These are phyloP conservation scores for Alternaria burnsii DNA, from an alignment of 2,329 filamentous ascomycete species.

Conservation along the genomic window DNA sequence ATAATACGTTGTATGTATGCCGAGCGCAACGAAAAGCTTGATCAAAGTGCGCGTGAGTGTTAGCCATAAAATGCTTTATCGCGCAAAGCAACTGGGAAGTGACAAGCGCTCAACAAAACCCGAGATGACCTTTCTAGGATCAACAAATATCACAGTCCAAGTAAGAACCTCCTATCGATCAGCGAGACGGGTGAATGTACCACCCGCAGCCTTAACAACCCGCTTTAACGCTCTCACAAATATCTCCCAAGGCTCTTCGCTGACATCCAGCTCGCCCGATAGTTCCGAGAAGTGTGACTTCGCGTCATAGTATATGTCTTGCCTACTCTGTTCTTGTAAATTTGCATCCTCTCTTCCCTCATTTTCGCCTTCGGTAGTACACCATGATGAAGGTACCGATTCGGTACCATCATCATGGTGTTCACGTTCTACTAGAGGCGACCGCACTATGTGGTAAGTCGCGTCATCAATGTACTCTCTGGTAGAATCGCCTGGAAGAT, in stretches of 20 bases:
- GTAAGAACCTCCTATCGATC: background rate
- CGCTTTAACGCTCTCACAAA: background rate
- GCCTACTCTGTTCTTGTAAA: background rate
- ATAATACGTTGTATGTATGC: too few species aligned
- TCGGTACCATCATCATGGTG: background rate
- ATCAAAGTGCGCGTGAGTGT: too few species aligned
- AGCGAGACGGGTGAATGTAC: background rate
- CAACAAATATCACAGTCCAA: background rate
- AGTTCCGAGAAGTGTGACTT: background rate
- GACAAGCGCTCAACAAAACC: too few species aligned
- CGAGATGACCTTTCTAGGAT: too few species aligned
- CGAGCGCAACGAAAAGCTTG: too few species aligned
- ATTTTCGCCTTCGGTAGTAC: background rate
- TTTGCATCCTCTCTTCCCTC: accelerated
- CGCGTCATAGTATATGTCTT: background rate
- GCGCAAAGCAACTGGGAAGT: too few species aligned
- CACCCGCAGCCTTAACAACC: background rate
- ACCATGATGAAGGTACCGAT: too few species aligned
- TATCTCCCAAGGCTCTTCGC: background rate
- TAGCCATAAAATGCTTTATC: too few species aligned
- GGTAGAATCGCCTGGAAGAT: background rate
- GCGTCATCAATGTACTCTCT: background rate
- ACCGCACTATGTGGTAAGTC: background rate
- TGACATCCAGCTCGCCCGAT: background rate
- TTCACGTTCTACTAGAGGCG: background rate